Percentiles rank a stretch among this genome's conserved stretches.
phyloP scores from a whole-genome alignment of 345 rosid genomes.

The Pugionium cornutum region DNA sequence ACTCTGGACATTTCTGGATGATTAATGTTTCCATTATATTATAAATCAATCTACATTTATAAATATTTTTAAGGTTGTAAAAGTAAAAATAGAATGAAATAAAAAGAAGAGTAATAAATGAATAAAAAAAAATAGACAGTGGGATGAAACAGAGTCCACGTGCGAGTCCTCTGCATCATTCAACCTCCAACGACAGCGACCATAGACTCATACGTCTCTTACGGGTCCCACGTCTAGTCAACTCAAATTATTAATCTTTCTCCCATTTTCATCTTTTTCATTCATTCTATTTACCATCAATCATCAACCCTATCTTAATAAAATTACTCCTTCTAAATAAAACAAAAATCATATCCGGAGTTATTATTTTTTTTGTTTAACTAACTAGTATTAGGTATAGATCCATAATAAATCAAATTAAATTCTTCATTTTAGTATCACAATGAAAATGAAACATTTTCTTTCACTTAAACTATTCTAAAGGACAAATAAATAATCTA shows the following conservation, averaged over 20 bases:
- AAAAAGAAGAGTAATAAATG: not conserved
- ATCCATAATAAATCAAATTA: too few relatives aligned
- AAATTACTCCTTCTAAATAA: conserved; percentile 28
- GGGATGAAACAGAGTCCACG: conserved; percentile 39
- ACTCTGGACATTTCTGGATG: conserved; percentile 23
- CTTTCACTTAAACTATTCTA: too few relatives aligned
- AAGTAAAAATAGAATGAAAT: not conserved
- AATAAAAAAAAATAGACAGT: conserved; percentile 15
- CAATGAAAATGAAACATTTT: too few relatives aligned
- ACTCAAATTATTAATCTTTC: conserved; percentile 34
- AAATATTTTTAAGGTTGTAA: not conserved
- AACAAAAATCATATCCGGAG: too few relatives aligned
- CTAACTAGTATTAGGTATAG: too few relatives aligned
- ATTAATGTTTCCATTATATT: conserved; percentile 19
- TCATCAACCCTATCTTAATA: conserved; percentile 29
- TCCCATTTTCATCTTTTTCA: conserved; percentile 22
- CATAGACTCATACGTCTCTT: conserved; percentile 31
- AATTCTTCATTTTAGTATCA: too few relatives aligned
- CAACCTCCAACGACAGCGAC: conserved; percentile 44
- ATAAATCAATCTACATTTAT: conserved; percentile 27
- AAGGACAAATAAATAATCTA: too few relatives aligned
- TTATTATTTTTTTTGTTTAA: too few relatives aligned
- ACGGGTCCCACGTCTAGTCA: conserved; percentile 31
- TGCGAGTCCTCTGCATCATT: conserved; percentile 46
- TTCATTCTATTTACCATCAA: conserved; percentile 40